Evolutionary conservation across 805 yeast genomes (phyloP).

Genomic region (Monosporozyma solicola): DNA sequence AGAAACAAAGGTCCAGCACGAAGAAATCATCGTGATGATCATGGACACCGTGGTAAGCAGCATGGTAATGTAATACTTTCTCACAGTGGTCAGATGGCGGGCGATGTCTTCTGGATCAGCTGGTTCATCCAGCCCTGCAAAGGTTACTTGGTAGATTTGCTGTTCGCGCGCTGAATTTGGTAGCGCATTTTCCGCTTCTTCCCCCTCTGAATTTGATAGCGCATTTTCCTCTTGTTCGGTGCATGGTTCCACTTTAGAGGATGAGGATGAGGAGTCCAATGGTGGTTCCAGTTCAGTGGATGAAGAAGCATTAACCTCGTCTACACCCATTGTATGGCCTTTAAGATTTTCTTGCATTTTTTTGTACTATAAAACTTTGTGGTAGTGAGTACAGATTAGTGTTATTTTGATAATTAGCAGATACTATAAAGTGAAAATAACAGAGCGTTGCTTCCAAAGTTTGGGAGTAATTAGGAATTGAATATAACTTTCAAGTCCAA

Average conservation of each 20-base stretch:
- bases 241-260: no score
- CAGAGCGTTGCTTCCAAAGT: no score
- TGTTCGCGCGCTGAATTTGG: background rate
- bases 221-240: background rate
- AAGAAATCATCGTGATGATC: constrained; percentile 59
- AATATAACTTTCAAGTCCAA: no score
- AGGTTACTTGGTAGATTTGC: constrained; percentile 21
- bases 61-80: constrained; percentile 50
- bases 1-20: constrained; percentile 57
- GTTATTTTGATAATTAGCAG: no score
- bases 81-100: constrained; percentile 32
- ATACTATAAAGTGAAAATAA: no score
- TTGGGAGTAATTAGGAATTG: no score
- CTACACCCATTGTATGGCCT: background rate
- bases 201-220: background rate
- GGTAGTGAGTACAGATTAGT: no score
- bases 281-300: no score
- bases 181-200: background rate
- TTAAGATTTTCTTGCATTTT: background rate
- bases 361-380: no score
- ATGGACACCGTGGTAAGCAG: constrained; percentile 48
- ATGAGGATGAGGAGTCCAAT: no score
- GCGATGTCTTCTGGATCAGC: constrained; percentile 28
- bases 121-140: constrained; percentile 9
- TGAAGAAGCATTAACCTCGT: background rate